Evolutionary conservation across 1,284 basidiomycete genomes (phyloP).

Genomic region (Heterobasidion parviporum): DNA sequence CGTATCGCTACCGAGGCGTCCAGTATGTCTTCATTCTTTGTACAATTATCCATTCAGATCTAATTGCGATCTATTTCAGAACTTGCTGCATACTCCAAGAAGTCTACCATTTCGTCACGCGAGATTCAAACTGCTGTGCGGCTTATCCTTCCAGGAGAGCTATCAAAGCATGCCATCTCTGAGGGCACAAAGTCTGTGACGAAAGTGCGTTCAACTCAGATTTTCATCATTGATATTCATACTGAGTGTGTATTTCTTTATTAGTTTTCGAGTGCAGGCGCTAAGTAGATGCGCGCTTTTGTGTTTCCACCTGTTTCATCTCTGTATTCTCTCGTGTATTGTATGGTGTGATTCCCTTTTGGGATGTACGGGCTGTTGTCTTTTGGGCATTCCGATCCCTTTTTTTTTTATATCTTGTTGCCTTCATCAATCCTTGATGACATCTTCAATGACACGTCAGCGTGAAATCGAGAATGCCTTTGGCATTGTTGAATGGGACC

Average conservation of each 20-base stretch:
- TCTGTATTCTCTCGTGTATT: conserved; percentile 1
- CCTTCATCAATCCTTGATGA: neutral
- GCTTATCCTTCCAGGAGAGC: conserved; percentile 84
- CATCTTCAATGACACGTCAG: too few relatives aligned
- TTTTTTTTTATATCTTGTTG: neutral
- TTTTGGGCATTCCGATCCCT: neutral
- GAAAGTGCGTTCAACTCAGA: conserved; percentile 16
- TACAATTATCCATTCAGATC: neutral
- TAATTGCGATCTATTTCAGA: conserved; percentile 33
- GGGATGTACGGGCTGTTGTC: neutral
- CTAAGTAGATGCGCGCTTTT: conserved; percentile 31
- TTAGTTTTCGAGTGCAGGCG: conserved; percentile 59
- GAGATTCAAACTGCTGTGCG: conserved; percentile 91
- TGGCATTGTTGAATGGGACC: too few relatives aligned
- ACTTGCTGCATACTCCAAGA: conserved; percentile 89
- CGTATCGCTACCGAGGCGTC: conserved; percentile 87
- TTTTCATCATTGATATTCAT: conserved; percentile 34
- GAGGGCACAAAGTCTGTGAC: conserved; percentile 62
- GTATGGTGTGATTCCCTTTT: neutral
- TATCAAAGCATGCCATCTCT: conserved; percentile 76
- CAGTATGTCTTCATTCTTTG: conserved; percentile 36
- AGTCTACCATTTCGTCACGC: conserved; percentile 89
- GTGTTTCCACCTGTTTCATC: neutral
- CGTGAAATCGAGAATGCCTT: too few relatives aligned
- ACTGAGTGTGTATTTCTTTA: conserved; percentile 15